A percentile compares a stretch with the other conserved stretches of the same genome.
Conservation (phyloP, 1,284 basidiomycete genomes). For the Tremellales sp. region DNA sequence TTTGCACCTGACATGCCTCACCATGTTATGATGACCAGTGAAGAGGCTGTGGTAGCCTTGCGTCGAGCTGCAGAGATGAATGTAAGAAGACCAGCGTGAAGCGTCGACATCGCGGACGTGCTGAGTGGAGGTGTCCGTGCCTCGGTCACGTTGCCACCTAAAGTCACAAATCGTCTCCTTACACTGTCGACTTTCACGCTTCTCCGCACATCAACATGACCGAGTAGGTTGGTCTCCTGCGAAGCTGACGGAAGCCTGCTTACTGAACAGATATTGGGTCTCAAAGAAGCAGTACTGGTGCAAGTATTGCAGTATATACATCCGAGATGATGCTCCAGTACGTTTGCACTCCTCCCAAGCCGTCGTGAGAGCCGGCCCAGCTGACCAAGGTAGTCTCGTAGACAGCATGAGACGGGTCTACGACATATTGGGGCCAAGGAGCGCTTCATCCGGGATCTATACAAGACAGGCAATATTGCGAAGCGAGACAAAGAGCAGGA, state of each 20-base stretch:
- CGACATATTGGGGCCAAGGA: conserved; percentile 93
- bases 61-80: background rate
- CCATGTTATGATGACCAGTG: background rate
- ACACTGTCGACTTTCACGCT: background rate
- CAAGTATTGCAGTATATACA: conserved; percentile 54
- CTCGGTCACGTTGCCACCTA: background rate
- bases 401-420: conserved; percentile 88
- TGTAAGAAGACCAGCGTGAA: background rate
- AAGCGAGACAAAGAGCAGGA: conserved; percentile 83
- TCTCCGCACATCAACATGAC: conserved; percentile 7
- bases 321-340: conserved; percentile 82
- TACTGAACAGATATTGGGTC: conserved; percentile 49
- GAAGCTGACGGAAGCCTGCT: background rate
- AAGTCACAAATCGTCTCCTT: background rate
- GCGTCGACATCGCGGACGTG: background rate
- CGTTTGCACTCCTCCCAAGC: conserved; percentile 17
- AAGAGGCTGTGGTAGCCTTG: no score
- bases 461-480: conserved; percentile 85
- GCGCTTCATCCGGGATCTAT: conserved; percentile 82
- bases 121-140: background rate
- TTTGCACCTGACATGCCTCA: background rate
- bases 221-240: conserved; percentile 4
- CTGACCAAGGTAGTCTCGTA: conserved; percentile 58
- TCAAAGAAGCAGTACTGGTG: conserved; percentile 54
- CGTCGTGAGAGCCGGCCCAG: no score